phyloP scores from a whole-genome alignment of 192 early-diverging fungal species.

The Thoreauomyces humboldtii region DNA sequence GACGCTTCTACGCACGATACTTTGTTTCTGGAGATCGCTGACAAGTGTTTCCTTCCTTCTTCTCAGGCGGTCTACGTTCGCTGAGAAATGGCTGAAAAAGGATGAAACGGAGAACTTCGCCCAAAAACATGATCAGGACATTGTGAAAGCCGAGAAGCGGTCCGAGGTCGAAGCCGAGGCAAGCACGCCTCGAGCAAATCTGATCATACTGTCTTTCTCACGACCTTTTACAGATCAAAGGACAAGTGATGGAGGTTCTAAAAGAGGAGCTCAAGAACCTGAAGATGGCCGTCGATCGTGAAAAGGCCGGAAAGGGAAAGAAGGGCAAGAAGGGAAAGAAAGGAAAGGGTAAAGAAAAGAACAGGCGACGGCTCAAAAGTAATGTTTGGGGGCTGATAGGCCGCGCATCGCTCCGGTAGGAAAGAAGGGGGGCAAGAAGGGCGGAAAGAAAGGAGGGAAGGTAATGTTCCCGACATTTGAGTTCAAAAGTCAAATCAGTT shows the following conservation, averaged over 20 bases:
- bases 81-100: constrained; percentile 49
- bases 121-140: constrained; percentile 64
- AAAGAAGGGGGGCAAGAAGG: constrained; percentile 51
- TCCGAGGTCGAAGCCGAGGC: constrained; percentile 61
- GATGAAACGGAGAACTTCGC: constrained; percentile 62
- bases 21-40: not conserved
- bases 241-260: constrained; percentile 55
- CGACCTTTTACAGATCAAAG: constrained; percentile 45
- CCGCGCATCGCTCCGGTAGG: constrained; percentile 30
- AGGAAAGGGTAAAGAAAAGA: constrained; percentile 28
- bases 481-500: not conserved
- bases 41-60: not conserved
- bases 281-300: constrained; percentile 54
- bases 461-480: not conserved
- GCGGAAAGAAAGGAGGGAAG: constrained; percentile 47
- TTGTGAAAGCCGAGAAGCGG: constrained; percentile 58
- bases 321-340: constrained; percentile 54
- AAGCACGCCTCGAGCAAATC: no score
- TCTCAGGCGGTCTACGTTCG: constrained; percentile 32
- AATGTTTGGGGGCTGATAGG: no score
- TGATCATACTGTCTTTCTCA: no score
- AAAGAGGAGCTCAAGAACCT: constrained; percentile 62
- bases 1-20: no score
- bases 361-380: no score
- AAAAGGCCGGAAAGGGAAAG: constrained; percentile 50